phyloP scores from a whole-genome alignment of 768 basidiomycete species.

The Podaxis sp. region DNA sequence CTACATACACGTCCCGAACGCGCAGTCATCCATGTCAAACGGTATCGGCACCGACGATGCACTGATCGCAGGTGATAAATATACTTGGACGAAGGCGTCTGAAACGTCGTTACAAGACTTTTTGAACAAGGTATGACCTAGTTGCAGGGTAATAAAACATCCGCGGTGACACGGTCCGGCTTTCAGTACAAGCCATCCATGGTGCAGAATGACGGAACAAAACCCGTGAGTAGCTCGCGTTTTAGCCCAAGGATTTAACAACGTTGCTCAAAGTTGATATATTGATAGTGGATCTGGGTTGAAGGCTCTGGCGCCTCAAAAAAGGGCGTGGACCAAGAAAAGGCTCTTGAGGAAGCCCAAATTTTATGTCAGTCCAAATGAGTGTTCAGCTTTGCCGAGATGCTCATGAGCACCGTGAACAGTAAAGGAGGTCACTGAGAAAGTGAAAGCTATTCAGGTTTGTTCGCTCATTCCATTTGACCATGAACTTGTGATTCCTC shows the following conservation, averaged over 20 bases:
- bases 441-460: constrained; percentile 63
- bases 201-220: constrained; percentile 75
- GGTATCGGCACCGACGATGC: constrained; percentile 3
- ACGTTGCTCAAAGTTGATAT: constrained; percentile 28
- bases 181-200: constrained; percentile 70
- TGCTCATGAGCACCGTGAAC: neutral
- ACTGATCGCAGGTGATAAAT: constrained; percentile 32
- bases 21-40: neutral
- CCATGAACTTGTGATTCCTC: neutral
- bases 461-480: constrained; percentile 4
- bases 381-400: neutral
- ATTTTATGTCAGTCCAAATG: constrained; percentile 36
- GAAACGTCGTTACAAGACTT: constrained; percentile 50
- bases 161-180: constrained; percentile 5
- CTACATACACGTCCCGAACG: neutral
- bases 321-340: constrained; percentile 22
- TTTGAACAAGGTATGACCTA: constrained; percentile 46
- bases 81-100: constrained; percentile 50
- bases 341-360: constrained; percentile 48
- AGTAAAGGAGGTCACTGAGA: constrained; percentile 61
- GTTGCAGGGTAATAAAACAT: constrained; percentile 3
- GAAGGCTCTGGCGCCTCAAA: constrained; percentile 24
- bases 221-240: constrained; percentile 51
- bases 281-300: constrained; percentile 69
- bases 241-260: neutral